Base-by-base conservation (phyloP, 139 green algal genomes). In the Dunaliella sp. region DNA sequence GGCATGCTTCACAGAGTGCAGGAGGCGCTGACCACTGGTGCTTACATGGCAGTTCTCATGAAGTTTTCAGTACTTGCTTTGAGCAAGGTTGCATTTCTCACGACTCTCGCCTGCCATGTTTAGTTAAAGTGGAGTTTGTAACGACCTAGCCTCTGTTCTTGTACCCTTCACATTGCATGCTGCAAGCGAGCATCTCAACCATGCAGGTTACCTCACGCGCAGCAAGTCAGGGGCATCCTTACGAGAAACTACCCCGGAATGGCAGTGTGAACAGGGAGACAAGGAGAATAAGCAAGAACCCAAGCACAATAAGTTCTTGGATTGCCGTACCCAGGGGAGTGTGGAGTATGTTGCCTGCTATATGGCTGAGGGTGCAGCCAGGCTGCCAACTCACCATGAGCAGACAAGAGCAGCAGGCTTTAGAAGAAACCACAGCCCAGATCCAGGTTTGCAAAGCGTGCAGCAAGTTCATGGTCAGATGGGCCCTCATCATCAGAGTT, bases 391-490 rank as follows among this genome's bases (percentile, higher is more conserved):
- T 65, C 48, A 65, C 48, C 48, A 65, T 7, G 48, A 65, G 48
- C 7, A 16, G 48, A 7, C 7, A 65, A 65, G 48, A 65, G 16
- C 48, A 16, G 16, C 48, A 65, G 48, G 7, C 48, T 7, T 16
- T 65, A 89, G 32, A 86, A 89, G 81, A 89, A 89, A 0, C 86
- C 86, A 30, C 86, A 89, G n/a, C 86, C 86, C 2, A 89, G 75
- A n/a, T 89, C 86, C 35, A 89, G 48, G 28, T 89, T 86, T 0
- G 86, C 86, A 38, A 89, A 89, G 2, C 86, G 81, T 22, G 34
- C 81, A 37, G 76, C 75, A n/a, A 89, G 75, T 25, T 88, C 85
- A 32, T 78, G 57, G 32, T 81, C 85, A 65, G 31, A 81, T 30
- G 76, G 76, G 76, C 76, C 76, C 34, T 34, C 33, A 81, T 2